Conservation (phyloP, 352 stramenopile species). For the Globisporangium uncinulatum region DNA sequence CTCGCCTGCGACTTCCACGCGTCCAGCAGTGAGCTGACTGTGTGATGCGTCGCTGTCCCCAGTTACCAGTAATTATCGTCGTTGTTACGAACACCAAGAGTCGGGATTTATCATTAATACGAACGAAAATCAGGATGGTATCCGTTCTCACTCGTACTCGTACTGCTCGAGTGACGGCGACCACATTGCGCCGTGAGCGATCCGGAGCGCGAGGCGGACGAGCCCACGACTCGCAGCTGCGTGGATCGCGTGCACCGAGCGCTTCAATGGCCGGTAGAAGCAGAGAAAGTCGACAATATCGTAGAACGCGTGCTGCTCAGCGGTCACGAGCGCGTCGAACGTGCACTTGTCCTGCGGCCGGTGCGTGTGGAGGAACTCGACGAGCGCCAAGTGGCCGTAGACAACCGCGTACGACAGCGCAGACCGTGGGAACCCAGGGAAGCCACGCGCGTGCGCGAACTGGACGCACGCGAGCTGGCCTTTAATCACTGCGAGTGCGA, state of each 20-base stretch:
- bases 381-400: not conserved
- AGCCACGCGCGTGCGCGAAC: not conserved
- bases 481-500: not conserved
- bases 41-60: no score
- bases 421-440: not conserved
- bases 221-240: no score
- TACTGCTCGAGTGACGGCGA: no score
- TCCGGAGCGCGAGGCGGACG: no score
- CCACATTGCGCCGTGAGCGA: no score
- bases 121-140: no score
- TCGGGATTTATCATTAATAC: no score
- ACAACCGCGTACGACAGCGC: not conserved
- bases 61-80: no score
- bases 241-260: no score
- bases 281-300: not conserved
- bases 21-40: not conserved
- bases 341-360: not conserved
- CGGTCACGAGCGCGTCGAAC: not conserved
- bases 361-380: not conserved
- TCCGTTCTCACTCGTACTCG: no score
- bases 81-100: no score
- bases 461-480: not conserved
- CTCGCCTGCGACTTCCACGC: not conserved
- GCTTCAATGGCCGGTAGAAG: not conserved
- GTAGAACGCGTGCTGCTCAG: not conserved